Base-by-base conservation (phyloP, 768 basidiomycete species). In the Kondoa subrosea region DNA sequence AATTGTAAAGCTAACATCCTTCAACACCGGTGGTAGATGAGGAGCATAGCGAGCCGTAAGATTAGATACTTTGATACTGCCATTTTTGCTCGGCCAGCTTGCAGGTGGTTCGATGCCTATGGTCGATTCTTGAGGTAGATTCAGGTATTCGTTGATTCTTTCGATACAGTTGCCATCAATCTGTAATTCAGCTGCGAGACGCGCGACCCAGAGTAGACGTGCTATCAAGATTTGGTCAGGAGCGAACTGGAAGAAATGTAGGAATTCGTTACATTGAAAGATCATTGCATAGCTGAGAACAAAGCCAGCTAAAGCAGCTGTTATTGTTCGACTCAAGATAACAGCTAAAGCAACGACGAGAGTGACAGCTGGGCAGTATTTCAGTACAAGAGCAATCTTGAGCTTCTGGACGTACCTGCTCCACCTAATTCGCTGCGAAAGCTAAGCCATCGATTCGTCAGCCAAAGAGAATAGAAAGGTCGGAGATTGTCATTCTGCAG, bases 121-220 rank as follows among this genome's bases (percentile, higher is more conserved):
- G 31, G 66, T 27, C 8, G 68, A 68, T 30, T 75, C 75, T 33
- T 75, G 70, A 27, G 50, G 60, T 34, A 69, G 34, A 21, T 69
- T 65, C 16, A 62, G 58, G 56, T 69, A 79, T 64, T 79, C 79
- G 29, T 73, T 70, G 1, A 80, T 72, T 1, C 79, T 74, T 69
- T 80, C 79, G 21, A 96, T 73, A 32, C 73, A 74, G 72, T 79
- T 79, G 70, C 77, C 68, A 59, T 72, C 70, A 40, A 75, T 71
- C 59, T 75, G 72, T 56, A 72, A 74, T 15, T 65, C 33, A 1
- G 77, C 75, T 59, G 76, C 78, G 4, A 79, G 71, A 4, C 79
- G 72, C 1, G 79, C 78, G 30, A 78, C 73, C 79, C 79, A 80
- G n/a, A 80, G 73, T 1, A 78, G 75, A 21, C 74, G 78, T 32